Evolutionary conservation across 176 grass and related monocot species (phyloP).

Genomic region (Areca catechu): DNA sequence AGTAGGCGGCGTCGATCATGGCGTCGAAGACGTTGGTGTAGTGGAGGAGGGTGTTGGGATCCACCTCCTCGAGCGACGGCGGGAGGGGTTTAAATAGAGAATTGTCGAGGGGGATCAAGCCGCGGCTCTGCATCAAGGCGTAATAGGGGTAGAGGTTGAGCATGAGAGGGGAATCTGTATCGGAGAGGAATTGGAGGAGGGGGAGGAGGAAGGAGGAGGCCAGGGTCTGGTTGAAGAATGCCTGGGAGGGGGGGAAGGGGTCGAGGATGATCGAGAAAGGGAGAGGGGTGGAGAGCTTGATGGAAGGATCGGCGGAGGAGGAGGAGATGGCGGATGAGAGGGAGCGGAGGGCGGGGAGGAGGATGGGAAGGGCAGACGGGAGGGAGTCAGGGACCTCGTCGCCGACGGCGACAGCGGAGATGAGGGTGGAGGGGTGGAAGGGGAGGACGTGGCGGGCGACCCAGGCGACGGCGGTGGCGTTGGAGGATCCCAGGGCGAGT

Average conservation of each 20-base stretch:
- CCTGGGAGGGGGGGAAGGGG: conserved; percentile 86
- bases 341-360: conserved; percentile 71
- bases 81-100: conserved; percentile 76
- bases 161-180: conserved; percentile 75
- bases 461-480: conserved; percentile 52
- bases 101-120: conserved; percentile 76
- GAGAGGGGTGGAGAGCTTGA: conserved; percentile 62
- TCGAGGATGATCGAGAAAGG: conserved; percentile 77
- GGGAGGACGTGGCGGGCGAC: conserved; percentile 55
- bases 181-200: conserved; percentile 62
- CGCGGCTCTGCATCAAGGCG: conserved; percentile 67
- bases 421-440: conserved; percentile 33
- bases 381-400: conserved; percentile 69
- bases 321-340: conserved; percentile 48
- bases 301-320: conserved; percentile 22
- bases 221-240: conserved; percentile 87
- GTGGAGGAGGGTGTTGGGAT: conserved; percentile 92
- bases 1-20: conserved; percentile 80
- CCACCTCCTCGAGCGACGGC: conserved; percentile 76
- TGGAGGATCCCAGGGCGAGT: conserved; percentile 74
- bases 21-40: conserved; percentile 97
- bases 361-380: conserved; percentile 62
- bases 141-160: conserved; percentile 97
- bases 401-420: conserved; percentile 65
- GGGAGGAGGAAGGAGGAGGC: conserved; percentile 49